Evolutionary conservation across 768 basidiomycete genomes (phyloP).

Genomic region (Pisolithus sp.): DNA sequence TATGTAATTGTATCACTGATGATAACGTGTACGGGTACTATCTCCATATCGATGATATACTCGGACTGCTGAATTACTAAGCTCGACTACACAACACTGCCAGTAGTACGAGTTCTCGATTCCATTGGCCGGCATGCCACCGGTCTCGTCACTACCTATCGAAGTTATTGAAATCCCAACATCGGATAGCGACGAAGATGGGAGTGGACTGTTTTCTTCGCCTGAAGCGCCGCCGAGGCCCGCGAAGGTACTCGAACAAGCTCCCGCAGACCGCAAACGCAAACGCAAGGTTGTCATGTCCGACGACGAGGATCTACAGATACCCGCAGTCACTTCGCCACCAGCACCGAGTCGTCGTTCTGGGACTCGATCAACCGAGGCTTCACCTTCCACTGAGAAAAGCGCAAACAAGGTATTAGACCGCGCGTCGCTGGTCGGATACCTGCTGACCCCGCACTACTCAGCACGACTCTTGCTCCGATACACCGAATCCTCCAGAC

Average conservation of each 20-base stretch:
- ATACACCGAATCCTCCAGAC: constrained; percentile 1
- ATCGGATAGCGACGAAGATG: too few species aligned
- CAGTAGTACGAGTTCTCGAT: too few species aligned
- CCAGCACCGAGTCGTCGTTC: neutral
- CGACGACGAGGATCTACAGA: constrained; percentile 18
- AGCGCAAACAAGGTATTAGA: constrained; percentile 13
- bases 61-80: too few species aligned
- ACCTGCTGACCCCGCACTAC: neutral
- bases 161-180: too few species aligned
- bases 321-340: neutral
- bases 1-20: too few species aligned
- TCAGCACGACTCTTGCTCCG: constrained; percentile 11
- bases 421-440: neutral
- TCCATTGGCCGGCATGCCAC: too few species aligned
- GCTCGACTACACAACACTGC: too few species aligned
- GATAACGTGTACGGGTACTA: too few species aligned
- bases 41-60: too few species aligned
- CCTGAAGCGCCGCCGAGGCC: constrained; percentile 18
- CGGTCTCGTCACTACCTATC: too few species aligned
- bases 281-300: constrained; percentile 19
- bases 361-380: neutral
- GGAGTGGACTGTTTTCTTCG: constrained; percentile 1
- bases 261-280: constrained; percentile 22
- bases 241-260: constrained; percentile 17
- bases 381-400: constrained; percentile 1